A percentile compares a stretch with the other conserved stretches of the same genome.
Evolutionary conservation across 106 monocot species (phyloP).

Genomic region (Dendrobium officinale): DNA sequence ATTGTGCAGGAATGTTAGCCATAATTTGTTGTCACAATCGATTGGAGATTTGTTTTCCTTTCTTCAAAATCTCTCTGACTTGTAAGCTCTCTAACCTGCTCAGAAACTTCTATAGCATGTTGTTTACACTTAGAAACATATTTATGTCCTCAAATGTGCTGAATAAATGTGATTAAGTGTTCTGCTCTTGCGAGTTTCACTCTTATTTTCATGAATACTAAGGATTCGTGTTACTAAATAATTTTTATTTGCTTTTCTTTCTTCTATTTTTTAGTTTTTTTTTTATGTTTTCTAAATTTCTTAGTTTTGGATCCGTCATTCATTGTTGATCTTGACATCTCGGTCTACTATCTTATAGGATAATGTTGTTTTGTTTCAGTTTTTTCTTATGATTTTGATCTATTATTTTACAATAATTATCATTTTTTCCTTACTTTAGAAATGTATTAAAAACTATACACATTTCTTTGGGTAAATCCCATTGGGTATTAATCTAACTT

Average conservation of each 20-base stretch:
- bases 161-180: neutral
- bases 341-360: too few species aligned
- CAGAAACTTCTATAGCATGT: neutral
- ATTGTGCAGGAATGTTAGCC: slow-evolving; percentile 62
- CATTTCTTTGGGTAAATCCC: neutral
- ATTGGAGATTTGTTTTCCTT: slow-evolving; percentile 62
- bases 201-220: neutral
- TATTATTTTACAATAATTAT: neutral
- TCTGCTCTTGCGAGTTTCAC: neutral
- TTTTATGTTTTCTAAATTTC: neutral
- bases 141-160: neutral
- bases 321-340: neutral
- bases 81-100: slow-evolving; percentile 45
- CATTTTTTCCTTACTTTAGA: neutral
- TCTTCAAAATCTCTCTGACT: slow-evolving; percentile 51
- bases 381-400: neutral
- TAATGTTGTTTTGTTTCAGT: too few species aligned
- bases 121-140: neutral
- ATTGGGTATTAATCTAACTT: neutral
- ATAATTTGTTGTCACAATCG: slow-evolving; percentile 56
- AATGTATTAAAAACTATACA: neutral
- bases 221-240: neutral
- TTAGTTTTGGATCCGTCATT: neutral
- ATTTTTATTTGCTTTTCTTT: neutral
- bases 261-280: neutral